Percentiles rank a stretch among this genome's conserved stretches.
phyloP scores from a whole-genome alignment of 2,329 filamentous ascomycete genomes.

The Scolecobasidium constrictum region DNA sequence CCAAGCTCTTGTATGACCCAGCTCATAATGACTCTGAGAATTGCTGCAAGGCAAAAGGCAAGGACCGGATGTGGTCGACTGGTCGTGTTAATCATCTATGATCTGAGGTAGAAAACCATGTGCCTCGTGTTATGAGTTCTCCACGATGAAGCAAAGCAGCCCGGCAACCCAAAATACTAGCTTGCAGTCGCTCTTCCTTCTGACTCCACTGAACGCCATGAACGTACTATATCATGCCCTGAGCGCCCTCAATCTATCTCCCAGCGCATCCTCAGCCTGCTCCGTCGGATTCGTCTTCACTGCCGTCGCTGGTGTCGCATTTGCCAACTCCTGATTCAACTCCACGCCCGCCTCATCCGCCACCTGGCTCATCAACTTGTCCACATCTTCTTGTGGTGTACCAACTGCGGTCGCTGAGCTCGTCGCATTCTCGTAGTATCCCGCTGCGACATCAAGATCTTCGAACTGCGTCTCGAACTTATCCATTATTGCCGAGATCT shows the following conservation, averaged over 20 bases:
- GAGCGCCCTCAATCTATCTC: slow-evolving; percentile 45
- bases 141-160: too few species aligned
- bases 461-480: slow-evolving; percentile 49
- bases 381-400: slow-evolving; percentile 74
- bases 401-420: slow-evolving; percentile 63
- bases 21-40: too few species aligned
- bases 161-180: too few species aligned
- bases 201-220: too few species aligned
- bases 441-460: slow-evolving; percentile 39
- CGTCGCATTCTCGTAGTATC: slow-evolving; percentile 80
- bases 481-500: slow-evolving; percentile 57
- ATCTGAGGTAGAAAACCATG: too few species aligned
- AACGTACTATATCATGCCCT: slow-evolving; percentile 20
- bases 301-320: slow-evolving; percentile 41
- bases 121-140: too few species aligned
- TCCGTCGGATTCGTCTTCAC: slow-evolving; percentile 56
- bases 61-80: too few species aligned
- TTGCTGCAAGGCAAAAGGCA: too few species aligned
- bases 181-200: too few species aligned
- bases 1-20: too few species aligned
- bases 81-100: too few species aligned
- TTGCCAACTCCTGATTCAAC: slow-evolving; percentile 61
- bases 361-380: slow-evolving; percentile 72
- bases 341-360: slow-evolving; percentile 84
- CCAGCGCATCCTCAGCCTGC: slow-evolving; percentile 67